A percentile compares a stretch with the other conserved stretches of the same genome.
phyloP scores from a whole-genome alignment of 2,329 filamentous ascomycete species.

The Fusarium sp. region DNA sequence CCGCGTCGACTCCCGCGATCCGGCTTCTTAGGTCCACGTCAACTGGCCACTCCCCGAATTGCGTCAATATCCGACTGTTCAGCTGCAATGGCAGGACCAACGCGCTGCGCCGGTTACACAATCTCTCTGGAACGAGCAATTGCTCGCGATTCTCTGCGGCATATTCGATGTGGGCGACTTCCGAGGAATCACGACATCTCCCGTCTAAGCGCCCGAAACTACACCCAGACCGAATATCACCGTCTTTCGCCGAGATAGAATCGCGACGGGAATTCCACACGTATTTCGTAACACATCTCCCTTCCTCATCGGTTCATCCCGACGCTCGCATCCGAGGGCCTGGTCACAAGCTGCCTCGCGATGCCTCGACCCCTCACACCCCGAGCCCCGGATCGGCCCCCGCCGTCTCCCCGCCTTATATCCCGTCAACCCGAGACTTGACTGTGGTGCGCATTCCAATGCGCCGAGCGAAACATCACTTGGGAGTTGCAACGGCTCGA shows the following conservation, averaged over 20 bases:
- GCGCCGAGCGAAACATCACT: constrained; percentile 95
- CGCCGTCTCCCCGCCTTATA: constrained; percentile 69
- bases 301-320: constrained; percentile 91
- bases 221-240: constrained; percentile 8
- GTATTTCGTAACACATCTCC: constrained; percentile 97
- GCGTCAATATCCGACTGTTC: not conserved
- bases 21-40: constrained; percentile 35
- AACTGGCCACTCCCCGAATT: constrained; percentile 18
- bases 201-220: constrained; percentile 19
- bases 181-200: constrained; percentile 22
- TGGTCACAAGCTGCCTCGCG: constrained; percentile 87
- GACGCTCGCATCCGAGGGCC: constrained; percentile 77
- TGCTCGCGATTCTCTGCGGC: not conserved
- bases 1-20: constrained; percentile 19
- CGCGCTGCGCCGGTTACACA: constrained; percentile 9
- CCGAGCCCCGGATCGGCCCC: constrained; percentile 65
- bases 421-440: constrained; percentile 74
- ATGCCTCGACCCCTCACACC: constrained; percentile 84
- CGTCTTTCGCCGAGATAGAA: constrained; percentile 17
- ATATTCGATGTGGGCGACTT: constrained; percentile 16
- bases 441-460: constrained; percentile 96
- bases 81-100: not conserved
- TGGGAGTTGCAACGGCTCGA: constrained; percentile 81
- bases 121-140: not conserved
- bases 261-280: constrained; percentile 79